Base-by-base conservation (phyloP, 768 basidiomycete species). In the Strobilomyces dryophilus region DNA sequence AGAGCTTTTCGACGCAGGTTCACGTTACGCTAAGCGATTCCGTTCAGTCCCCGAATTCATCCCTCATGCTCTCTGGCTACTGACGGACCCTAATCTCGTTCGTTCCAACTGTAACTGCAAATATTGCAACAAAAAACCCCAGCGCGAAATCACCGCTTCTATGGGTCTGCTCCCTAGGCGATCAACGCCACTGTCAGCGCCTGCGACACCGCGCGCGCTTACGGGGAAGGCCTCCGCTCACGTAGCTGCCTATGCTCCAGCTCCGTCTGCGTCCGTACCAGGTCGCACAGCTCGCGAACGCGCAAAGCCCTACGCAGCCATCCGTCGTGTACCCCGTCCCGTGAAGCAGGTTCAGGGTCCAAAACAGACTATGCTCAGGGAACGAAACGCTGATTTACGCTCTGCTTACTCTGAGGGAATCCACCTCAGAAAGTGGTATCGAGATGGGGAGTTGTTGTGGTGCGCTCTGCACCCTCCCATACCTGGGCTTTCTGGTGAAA, bases 31-130 rank as follows among this genome's bases (percentile, higher is more conserved):
- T 37, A 72, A 70, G 29, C 79, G 73, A 50, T 93, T 92, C 67
- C 86, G 92, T 40, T 92, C 90, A 12, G 74, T 83, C n/a, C 85
- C 86, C 45, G 92, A 94, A 64, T 91, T 93, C 65, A 79, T 87
- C 44, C 89, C 90, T 5, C 92, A 94, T 61, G 87, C 87, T 3
- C 74, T 83, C 53, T 93, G 90, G 90, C 78, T 93, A 10, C 74
- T 84, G 66, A 73, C 73, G 8, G 84, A 88, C 53, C 62, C 72
- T 1, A 73, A 72, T 2, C 63, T 77, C 54, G 66, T 77, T 54
- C 75, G 75, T 42, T 62, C 66, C 3, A 77, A 77, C 40, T 92
- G 89, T 61, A 70, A 70, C 31, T 92, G 89, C 73, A 90, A 89
- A 64, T 92, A 92, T 60, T 92, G 89, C 64, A 71, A 79, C 39